Percentiles rank a stretch among this genome's conserved stretches.
phyloP scores from a whole-genome alignment of 1,139 yeast genomes.

The Taphrina deformans region DNA sequence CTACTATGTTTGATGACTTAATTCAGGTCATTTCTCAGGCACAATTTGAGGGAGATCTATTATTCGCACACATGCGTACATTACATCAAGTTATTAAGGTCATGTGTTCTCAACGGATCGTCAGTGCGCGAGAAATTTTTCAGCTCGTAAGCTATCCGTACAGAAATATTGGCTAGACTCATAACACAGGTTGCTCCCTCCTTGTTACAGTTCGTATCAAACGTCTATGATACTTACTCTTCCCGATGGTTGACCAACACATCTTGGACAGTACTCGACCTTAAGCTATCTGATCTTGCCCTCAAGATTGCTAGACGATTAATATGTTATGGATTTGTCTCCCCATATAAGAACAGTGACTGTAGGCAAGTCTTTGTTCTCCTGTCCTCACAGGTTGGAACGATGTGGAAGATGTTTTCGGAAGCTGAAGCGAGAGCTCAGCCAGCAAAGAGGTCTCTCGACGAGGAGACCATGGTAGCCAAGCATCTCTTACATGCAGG shows the following conservation, averaged over 20 bases:
- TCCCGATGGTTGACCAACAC: conserved; percentile 44
- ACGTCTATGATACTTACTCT: conserved; percentile 1
- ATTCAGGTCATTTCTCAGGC: neutral
- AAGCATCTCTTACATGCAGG: conserved; percentile 44
- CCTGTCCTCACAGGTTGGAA: conserved; percentile 62
- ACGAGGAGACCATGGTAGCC: conserved; percentile 51
- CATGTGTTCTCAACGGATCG: conserved; percentile 73
- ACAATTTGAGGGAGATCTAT: conserved; percentile 51
- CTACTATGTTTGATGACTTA: conserved; percentile 63
- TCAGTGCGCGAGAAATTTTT: conserved; percentile 76
- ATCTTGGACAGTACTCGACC: neutral
- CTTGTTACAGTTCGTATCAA: neutral
- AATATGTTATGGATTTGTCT: conserved; percentile 73
- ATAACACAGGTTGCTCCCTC: conserved; percentile 2
- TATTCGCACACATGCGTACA: conserved; percentile 64
- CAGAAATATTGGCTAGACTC: neutral
- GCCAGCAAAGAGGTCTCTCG: conserved; percentile 49
- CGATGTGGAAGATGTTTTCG: conserved; percentile 56
- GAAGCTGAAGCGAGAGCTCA: conserved; percentile 47
- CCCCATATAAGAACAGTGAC: conserved; percentile 61
- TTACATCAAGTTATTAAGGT: conserved; percentile 75
- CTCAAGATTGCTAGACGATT: conserved; percentile 73
- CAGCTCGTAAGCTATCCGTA: conserved; percentile 53
- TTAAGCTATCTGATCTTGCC: conserved; percentile 72
- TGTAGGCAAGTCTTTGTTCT: conserved; percentile 61